phyloP scores from a whole-genome alignment of 23 red algal genomes.

The Gracilariopsis chorda region DNA sequence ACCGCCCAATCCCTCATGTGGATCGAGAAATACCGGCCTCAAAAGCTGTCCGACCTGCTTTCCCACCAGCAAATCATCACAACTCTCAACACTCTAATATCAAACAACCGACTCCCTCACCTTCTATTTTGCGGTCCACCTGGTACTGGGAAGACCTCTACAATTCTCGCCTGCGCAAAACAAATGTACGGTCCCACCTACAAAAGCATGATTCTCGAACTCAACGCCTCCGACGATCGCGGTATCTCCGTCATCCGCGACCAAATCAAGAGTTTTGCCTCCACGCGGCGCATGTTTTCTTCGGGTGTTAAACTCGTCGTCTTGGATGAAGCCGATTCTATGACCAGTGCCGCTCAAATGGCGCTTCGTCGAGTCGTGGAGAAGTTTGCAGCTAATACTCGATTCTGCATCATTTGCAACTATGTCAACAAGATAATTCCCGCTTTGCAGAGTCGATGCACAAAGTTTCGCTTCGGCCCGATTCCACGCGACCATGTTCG shows the following conservation, averaged over 20 bases:
- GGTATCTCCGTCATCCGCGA: slow-evolving; percentile 95
- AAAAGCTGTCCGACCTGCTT: slow-evolving; percentile 74
- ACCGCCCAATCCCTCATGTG: slow-evolving; percentile 67
- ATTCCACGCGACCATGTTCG: slow-evolving; percentile 68
- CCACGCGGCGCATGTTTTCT: slow-evolving; percentile 86
- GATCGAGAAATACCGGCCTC: slow-evolving; percentile 97
- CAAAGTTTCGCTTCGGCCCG: slow-evolving; percentile 95
- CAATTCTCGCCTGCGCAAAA: slow-evolving; percentile 92
- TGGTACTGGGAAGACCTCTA: slow-evolving; percentile 96
- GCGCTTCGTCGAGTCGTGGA: slow-evolving; percentile 95
- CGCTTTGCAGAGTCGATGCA: slow-evolving; percentile 95
- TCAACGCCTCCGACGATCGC: slow-evolving; percentile 99
- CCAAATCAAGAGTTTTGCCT: slow-evolving; percentile 97
- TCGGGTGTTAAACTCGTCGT: slow-evolving; percentile 90
- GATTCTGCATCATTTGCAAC: slow-evolving; percentile 99
- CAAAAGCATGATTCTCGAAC: slow-evolving; percentile 94
- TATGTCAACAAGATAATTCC: slow-evolving; percentile 99
- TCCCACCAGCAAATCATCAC: slow-evolving; percentile 89
- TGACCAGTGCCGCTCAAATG: slow-evolving; percentile 94
- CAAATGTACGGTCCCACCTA: slow-evolving; percentile 90
- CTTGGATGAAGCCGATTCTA: slow-evolving; percentile 98
- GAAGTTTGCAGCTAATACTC: slow-evolving; percentile 85
- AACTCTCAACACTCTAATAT: slow-evolving; percentile 80
- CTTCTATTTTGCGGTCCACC: slow-evolving; percentile 97
- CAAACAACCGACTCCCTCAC: slow-evolving; percentile 85